These are phyloP conservation scores for Penicillium verhagenii DNA, from an alignment of 495 filamentous ascomycete genomes.

Conservation along the genomic window DNA sequence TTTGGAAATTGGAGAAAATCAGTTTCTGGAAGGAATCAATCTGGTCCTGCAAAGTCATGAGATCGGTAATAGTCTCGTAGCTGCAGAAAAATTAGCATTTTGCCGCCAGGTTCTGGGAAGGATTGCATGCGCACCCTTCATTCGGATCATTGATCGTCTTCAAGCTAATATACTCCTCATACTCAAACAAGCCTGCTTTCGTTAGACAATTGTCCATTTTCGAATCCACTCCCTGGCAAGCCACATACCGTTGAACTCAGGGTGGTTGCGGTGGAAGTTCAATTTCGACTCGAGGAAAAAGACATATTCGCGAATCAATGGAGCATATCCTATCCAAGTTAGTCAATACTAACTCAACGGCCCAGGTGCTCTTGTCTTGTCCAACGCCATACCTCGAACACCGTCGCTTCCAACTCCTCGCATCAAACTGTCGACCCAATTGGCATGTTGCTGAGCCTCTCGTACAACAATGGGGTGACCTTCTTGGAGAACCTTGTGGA, in stretches of 20 bases:
- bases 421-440: constrained; percentile 91
- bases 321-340: constrained; percentile 69
- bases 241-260: constrained; percentile 87
- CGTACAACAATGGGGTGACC: constrained; percentile 84
- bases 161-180: constrained; percentile 97
- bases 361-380: neutral
- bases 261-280: constrained; percentile 90
- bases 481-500: constrained; percentile 96
- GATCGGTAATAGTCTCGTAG: constrained; percentile 94
- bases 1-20: constrained; percentile 92
- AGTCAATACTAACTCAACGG: constrained; percentile 7
- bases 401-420: constrained; percentile 83
- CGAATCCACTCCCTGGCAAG: neutral
- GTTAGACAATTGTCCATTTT: constrained; percentile 15
- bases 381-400: constrained; percentile 60
- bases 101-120: neutral
- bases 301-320: constrained; percentile 92
- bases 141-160: constrained; percentile 99
- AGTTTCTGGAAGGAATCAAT: constrained; percentile 98
- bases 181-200: constrained; percentile 76
- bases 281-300: constrained; percentile 91
- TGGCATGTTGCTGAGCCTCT: constrained; percentile 83
- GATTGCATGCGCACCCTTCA: constrained; percentile 60
- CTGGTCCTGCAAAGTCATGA: constrained; percentile 96
- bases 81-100: constrained; percentile 37